phyloP scores from a whole-genome alignment of 2,329 filamentous ascomycete species.

The Bertia moriformis region DNA sequence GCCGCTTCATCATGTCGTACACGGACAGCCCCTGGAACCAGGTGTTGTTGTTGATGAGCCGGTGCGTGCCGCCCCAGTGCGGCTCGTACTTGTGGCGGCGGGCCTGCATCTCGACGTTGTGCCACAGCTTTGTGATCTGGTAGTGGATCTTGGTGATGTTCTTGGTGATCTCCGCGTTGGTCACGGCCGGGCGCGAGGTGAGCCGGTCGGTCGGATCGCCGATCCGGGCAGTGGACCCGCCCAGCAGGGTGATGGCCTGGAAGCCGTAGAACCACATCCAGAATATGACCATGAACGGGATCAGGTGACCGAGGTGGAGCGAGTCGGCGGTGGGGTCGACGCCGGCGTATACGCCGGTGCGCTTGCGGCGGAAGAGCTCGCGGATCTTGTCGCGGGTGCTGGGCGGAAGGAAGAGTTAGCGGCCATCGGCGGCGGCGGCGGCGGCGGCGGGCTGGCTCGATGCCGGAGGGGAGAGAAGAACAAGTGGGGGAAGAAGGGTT shows the following conservation, averaged over 20 bases:
- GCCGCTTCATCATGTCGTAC: constrained; percentile 58
- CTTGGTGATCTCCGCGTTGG: constrained; percentile 34
- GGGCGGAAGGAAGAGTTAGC: constrained; percentile 21
- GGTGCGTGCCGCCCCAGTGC: constrained; percentile 51
- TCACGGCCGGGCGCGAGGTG: constrained; percentile 39
- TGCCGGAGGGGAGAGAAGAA: constrained; percentile 7
- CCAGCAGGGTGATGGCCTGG: constrained; percentile 50
- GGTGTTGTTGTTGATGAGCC: constrained; percentile 64
- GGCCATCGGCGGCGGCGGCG: constrained; percentile 7
- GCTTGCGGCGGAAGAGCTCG: constrained; percentile 45
- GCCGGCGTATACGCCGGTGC: constrained; percentile 65
- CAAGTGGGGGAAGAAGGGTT: constrained; percentile 31
- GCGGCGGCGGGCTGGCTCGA: neutral
- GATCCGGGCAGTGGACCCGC: constrained; percentile 62
- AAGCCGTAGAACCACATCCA: constrained; percentile 72
- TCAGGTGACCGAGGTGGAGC: constrained; percentile 65
- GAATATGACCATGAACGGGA: constrained; percentile 71
- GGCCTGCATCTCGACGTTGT: constrained; percentile 54
- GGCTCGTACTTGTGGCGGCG: constrained; percentile 48
- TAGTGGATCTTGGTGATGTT: constrained; percentile 56
- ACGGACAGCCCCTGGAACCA: constrained; percentile 67
- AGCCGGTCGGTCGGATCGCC: constrained; percentile 66
- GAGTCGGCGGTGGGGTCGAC: constrained; percentile 71
- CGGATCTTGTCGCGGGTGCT: constrained; percentile 29
- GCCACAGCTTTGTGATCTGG: constrained; percentile 60